phyloP scores from a whole-genome alignment of 2,329 filamentous ascomycete species.

The Botrytis porri region DNA sequence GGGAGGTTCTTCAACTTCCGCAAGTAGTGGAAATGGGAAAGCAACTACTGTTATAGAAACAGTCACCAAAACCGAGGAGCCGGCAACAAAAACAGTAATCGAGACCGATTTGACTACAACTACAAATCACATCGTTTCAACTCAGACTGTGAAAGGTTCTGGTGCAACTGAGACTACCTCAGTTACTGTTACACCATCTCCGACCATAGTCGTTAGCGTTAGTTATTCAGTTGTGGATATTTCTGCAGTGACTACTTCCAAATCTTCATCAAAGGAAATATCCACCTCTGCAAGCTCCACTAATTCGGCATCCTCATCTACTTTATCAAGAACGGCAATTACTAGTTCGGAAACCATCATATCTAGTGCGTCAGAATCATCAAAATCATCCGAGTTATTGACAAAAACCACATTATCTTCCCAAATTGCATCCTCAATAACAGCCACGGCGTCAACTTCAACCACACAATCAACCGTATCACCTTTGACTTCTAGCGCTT shows the following conservation, averaged over 20 bases:
- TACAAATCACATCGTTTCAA: constrained; percentile 26
- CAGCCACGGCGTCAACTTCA: not conserved
- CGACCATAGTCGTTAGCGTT: constrained; percentile 27
- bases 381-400: not conserved
- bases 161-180: constrained; percentile 31
- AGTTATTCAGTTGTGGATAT: constrained; percentile 36
- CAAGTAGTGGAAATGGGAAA: constrained; percentile 18
- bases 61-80: constrained; percentile 28
- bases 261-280: constrained; percentile 14
- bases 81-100: constrained; percentile 30
- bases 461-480: constrained; percentile 1
- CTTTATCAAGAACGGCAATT: not conserved
- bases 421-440: not conserved
- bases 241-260: constrained; percentile 26
- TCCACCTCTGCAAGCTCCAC: constrained; percentile 8
- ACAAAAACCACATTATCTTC: constrained; percentile 3
- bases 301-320: constrained; percentile 11
- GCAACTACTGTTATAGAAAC: constrained; percentile 30
- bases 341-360: not conserved
- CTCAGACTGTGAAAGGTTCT: constrained; percentile 30
- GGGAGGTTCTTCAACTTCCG: constrained; percentile 32
- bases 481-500: not conserved
- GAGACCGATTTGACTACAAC: constrained; percentile 31
- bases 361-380: constrained; percentile 1
- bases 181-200: constrained; percentile 31